phyloP scores from a whole-genome alignment of 495 filamentous ascomycete species.

The Eremomyces bilateralis region DNA sequence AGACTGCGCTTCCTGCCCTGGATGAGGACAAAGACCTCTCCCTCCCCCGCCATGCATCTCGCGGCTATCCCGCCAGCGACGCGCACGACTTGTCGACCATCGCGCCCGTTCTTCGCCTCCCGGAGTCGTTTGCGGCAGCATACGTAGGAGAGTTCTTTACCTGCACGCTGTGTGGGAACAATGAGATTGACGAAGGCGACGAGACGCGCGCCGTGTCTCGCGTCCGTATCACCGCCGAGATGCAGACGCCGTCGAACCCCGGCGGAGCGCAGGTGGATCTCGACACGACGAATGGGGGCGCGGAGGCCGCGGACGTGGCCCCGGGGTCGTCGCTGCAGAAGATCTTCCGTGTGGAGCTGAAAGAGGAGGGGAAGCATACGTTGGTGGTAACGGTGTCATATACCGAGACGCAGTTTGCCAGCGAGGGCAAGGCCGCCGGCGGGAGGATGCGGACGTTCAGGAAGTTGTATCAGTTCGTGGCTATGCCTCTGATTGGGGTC shows the following conservation, averaged over 20 bases:
- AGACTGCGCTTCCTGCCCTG: slow-evolving; percentile 29
- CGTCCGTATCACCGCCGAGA: slow-evolving; percentile 70
- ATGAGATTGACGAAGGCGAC: slow-evolving; percentile 34
- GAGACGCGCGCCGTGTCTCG: slow-evolving; percentile 31
- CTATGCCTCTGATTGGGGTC: slow-evolving; percentile 71
- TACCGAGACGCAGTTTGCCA: slow-evolving; percentile 33
- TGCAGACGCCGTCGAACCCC: slow-evolving; percentile 66
- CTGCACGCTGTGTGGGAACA: slow-evolving; percentile 86
- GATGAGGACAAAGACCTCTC: slow-evolving; percentile 23
- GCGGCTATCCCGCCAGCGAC: slow-evolving; percentile 27
- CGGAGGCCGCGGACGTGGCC: slow-evolving; percentile 28
- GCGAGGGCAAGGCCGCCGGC: slow-evolving; percentile 24
- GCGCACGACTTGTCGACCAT: slow-evolving; percentile 33
- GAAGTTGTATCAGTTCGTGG: slow-evolving; percentile 93
- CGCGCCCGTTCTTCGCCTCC: slow-evolving; percentile 58
- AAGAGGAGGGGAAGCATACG: slow-evolving; percentile 84
- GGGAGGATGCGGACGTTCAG: slow-evolving; percentile 58
- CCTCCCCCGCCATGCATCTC: slow-evolving; percentile 26
- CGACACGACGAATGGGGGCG: slow-evolving; percentile 14
- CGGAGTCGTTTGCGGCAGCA: slow-evolving; percentile 76
- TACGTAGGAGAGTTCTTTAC: slow-evolving; percentile 92
- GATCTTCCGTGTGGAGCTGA: slow-evolving; percentile 68
- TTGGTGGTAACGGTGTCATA: slow-evolving; percentile 90
- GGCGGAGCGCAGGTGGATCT: slow-evolving; percentile 8
- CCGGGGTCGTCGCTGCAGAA: slow-evolving; percentile 56